Evolutionary conservation across 768 basidiomycete genomes (phyloP).

Genomic region (Termitomyces sp.): DNA sequence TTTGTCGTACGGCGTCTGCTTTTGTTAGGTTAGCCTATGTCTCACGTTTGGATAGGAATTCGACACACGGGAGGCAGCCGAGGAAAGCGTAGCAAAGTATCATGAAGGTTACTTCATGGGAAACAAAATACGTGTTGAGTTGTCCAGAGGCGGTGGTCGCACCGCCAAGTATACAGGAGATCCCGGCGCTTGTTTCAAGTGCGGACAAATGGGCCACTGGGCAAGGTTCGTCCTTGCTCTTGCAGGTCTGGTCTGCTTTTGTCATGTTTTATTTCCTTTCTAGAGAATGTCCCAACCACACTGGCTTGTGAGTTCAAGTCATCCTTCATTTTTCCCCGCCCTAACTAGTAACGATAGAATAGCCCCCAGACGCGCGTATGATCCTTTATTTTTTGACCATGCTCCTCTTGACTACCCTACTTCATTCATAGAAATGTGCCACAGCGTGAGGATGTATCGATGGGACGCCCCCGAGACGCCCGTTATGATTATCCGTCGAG

Average conservation of each 20-base stretch:
- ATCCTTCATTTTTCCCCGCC: not conserved
- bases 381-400: slow-evolving; percentile 53
- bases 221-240: slow-evolving; percentile 54
- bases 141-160: slow-evolving; percentile 79
- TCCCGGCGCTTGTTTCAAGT: slow-evolving; percentile 85
- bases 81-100: slow-evolving; percentile 84
- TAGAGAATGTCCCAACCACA: slow-evolving; percentile 71
- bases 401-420: slow-evolving; percentile 54
- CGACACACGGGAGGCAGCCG: slow-evolving; percentile 72
- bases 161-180: slow-evolving; percentile 81
- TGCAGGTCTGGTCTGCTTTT: not conserved
- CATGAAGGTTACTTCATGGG: slow-evolving; percentile 91
- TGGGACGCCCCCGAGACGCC: slow-evolving; percentile 44
- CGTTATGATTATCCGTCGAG: slow-evolving; percentile 61
- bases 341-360: slow-evolving; percentile 18
- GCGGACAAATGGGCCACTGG: slow-evolving; percentile 85
- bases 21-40: not conserved
- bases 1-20: slow-evolving; percentile 63
- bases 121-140: slow-evolving; percentile 85
- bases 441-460: slow-evolving; percentile 53
- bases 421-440: slow-evolving; percentile 31
- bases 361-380: slow-evolving; percentile 37
- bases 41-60: slow-evolving; percentile 58
- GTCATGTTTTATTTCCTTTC: not conserved
- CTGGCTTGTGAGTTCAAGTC: slow-evolving; percentile 41